These are phyloP conservation scores for Solanum ossicruentum DNA, from an alignment of 257 asterid genomes.

Conservation along the genomic window DNA sequence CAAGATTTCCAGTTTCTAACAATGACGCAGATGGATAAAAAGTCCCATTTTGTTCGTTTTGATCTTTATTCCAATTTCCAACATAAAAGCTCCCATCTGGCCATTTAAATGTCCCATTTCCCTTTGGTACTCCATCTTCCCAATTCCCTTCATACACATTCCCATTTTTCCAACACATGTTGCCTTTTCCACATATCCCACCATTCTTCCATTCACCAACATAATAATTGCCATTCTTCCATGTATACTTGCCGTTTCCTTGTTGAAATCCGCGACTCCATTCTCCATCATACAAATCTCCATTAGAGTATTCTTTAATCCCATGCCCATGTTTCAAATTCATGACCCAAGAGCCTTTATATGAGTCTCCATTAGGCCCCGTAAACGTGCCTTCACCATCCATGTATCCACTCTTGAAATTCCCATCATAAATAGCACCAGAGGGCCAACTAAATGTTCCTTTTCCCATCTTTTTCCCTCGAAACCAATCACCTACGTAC, in stretches of 20 bases:
- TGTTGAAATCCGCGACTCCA: constrained; percentile 3
- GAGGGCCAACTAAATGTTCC: constrained; percentile 9
- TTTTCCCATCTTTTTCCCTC: constrained; percentile 5
- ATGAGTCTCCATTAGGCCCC: constrained; percentile 4
- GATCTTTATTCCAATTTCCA: background rate
- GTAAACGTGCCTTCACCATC: constrained; percentile 2
- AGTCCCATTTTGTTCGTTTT: background rate
- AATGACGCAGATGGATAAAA: background rate
- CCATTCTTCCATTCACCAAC: constrained; percentile 7
- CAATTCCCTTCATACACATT: constrained; percentile 3
- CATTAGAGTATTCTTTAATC: constrained; percentile 1
- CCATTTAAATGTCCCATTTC: constrained; percentile 1
- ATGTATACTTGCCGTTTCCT: constrained; percentile 1
- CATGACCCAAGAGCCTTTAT: constrained; percentile 5
- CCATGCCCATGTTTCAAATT: constrained; percentile 1
- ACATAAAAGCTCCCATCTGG: background rate
- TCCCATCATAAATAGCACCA: constrained; percentile 3
- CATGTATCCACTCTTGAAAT: constrained; percentile 4
- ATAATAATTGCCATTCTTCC: constrained; percentile 3
- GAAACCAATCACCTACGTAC: constrained; percentile 6
- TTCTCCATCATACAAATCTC: background rate
- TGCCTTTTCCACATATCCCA: background rate
- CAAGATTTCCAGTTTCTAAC: background rate
- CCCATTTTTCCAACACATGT: background rate
- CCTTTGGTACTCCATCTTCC: constrained; percentile 2